Conservation (phyloP, 2,329 filamentous ascomycete species). For the Colletotrichum lupini region DNA sequence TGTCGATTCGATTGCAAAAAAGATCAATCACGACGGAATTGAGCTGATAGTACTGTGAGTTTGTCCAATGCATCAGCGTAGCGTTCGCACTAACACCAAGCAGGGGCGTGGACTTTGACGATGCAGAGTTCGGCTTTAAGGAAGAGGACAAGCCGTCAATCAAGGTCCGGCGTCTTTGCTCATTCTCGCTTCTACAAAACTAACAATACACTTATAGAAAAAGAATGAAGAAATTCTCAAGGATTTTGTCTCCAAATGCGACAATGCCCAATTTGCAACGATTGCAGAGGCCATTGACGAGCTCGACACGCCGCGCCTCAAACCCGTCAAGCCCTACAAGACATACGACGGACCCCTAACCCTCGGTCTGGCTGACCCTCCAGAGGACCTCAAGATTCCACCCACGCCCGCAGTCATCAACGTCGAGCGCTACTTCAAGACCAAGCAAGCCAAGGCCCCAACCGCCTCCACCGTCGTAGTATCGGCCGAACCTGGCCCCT, state of each 20-base stretch:
- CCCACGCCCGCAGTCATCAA: conserved; percentile 82
- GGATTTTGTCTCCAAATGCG: conserved; percentile 73
- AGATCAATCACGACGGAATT: conserved; percentile 81
- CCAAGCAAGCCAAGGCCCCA: conserved; percentile 78
- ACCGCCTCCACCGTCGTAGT: conserved; percentile 82
- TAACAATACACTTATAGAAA: conserved; percentile 51
- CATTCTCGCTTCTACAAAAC: neutral
- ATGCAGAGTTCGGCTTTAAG: conserved; percentile 88
- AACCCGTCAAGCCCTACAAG: conserved; percentile 78
- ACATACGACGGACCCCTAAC: conserved; percentile 84
- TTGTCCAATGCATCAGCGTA: neutral
- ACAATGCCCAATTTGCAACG: conserved; percentile 80
- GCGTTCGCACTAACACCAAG: conserved; percentile 8
- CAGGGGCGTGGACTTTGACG: conserved; percentile 93
- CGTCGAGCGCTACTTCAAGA: conserved; percentile 91
- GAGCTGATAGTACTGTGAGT: conserved; percentile 82
- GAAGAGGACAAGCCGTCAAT: conserved; percentile 82
- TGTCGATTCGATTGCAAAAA: conserved; percentile 74
- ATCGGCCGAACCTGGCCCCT: conserved; percentile 57
- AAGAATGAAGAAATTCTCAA: conserved; percentile 79
- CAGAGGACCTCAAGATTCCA: conserved; percentile 61
- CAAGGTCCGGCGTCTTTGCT: conserved; percentile 66
- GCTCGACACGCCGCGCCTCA: conserved; percentile 80
- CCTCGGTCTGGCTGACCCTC: conserved; percentile 71
- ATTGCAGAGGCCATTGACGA: conserved; percentile 86